A percentile compares a stretch with the other conserved stretches of the same genome.
These are phyloP conservation scores for Lentinula raphanica DNA, from an alignment of 768 basidiomycete genomes.

Conservation along the genomic window DNA sequence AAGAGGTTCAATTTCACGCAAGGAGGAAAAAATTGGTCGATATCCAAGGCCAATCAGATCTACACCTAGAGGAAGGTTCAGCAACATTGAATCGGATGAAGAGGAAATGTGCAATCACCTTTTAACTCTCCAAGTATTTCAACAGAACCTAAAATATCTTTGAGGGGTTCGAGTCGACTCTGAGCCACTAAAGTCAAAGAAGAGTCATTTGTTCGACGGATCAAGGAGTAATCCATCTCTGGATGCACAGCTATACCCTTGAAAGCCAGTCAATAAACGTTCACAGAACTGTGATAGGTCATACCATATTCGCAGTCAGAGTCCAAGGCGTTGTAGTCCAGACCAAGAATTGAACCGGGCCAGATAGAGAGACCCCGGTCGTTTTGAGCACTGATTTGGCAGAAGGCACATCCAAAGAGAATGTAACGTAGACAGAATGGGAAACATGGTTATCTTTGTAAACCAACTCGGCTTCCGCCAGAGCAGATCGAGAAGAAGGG, in stretches of 20 bases:
- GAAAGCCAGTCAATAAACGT: constrained; percentile 3
- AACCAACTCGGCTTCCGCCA: constrained; percentile 91
- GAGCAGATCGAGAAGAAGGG: constrained; percentile 87
- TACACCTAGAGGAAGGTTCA: constrained; percentile 28
- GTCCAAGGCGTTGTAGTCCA: constrained; percentile 99
- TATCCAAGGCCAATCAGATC: constrained; percentile 61
- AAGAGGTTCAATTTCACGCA: constrained; percentile 17
- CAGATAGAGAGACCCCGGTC: constrained; percentile 12
- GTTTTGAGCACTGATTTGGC: neutral
- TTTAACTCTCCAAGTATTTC: constrained; percentile 31
- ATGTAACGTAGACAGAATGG: constrained; percentile 81
- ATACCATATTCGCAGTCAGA: constrained; percentile 89
- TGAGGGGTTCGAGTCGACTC: constrained; percentile 40
- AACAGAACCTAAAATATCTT: constrained; percentile 29
- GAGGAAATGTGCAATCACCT: constrained; percentile 24
- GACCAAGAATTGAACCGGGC: constrained; percentile 54
- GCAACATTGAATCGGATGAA: neutral
- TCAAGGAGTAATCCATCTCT: constrained; percentile 61
- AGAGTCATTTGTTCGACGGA: constrained; percentile 23
- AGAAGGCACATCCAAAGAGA: constrained; percentile 45
- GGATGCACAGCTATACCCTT: constrained; percentile 88
- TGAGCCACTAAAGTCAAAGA: constrained; percentile 43
- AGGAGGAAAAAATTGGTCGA: constrained; percentile 49
- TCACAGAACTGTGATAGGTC: constrained; percentile 11
- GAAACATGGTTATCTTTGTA: constrained; percentile 89